phyloP scores from a whole-genome alignment of 768 basidiomycete species.

The Mycena sanguinolenta region DNA sequence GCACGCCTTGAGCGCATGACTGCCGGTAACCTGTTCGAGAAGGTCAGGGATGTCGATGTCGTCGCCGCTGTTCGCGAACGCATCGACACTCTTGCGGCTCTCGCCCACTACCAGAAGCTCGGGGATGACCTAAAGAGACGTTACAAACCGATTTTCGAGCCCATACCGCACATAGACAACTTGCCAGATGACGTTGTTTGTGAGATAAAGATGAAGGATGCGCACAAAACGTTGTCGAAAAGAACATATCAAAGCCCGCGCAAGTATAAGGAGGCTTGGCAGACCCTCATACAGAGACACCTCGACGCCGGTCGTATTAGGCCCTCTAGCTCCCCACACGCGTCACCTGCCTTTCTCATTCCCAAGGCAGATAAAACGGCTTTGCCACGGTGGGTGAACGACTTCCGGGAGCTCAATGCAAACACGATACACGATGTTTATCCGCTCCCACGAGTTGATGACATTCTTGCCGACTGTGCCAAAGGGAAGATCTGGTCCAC shows the following conservation, averaged over 20 bases:
- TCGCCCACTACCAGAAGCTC: background rate
- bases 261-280: conserved; percentile 50
- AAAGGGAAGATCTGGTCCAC: too few relatives aligned
- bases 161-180: conserved; percentile 42
- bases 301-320: background rate
- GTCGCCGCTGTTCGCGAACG: background rate
- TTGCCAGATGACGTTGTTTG: conserved; percentile 42
- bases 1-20: background rate
- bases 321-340: conserved; percentile 28
- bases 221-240: background rate
- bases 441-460: background rate
- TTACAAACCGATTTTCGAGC: background rate
- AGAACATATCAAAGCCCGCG: conserved; percentile 47
- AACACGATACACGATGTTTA: background rate
- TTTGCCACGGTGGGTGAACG: conserved; percentile 51
- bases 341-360: conserved; percentile 24
- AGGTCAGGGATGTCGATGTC: background rate
- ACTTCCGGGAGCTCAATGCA: conserved; percentile 38
- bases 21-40: background rate
- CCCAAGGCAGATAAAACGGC: conserved; percentile 41
- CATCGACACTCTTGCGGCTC: background rate
- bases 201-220: conserved; percentile 38
- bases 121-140: background rate
- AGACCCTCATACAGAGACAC: conserved; percentile 42
- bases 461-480: background rate